phyloP scores from a whole-genome alignment of 257 asterid species.

The Scutellaria minor region DNA sequence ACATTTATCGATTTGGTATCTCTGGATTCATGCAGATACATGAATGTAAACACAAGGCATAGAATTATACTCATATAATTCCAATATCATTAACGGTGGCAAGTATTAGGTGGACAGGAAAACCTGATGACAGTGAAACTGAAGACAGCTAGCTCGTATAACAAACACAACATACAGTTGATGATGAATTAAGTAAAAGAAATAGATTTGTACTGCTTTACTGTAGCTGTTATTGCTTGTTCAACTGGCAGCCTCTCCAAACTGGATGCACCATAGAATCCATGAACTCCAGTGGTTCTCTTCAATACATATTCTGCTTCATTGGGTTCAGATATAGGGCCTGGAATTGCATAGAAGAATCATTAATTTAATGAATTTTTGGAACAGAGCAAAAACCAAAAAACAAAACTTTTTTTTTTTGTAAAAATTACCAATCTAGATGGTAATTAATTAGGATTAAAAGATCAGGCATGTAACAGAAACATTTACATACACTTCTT shows the following conservation, averaged over 20 bases:
- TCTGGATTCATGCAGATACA: not conserved
- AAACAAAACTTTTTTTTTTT: not conserved
- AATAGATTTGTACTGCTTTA: constrained; percentile 79
- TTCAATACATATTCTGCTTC: constrained; percentile 88
- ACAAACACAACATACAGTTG: not conserved
- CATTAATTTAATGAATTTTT: not conserved
- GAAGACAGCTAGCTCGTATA: not conserved
- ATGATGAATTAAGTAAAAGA: constrained; percentile 45
- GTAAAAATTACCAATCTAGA: not conserved
- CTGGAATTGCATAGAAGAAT: constrained; percentile 46
- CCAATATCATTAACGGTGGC: not conserved
- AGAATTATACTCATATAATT: constrained; percentile 12
- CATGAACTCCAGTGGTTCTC: constrained; percentile 88
- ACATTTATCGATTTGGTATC: not conserved
- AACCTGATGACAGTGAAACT: not conserved
- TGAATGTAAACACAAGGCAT: not conserved
- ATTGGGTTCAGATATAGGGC: constrained; percentile 80
- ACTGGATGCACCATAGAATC: constrained; percentile 96
- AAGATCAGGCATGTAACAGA: not conserved
- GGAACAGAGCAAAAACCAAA: not conserved
- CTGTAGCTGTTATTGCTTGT: constrained; percentile 79
- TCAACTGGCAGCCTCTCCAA: constrained; percentile 97
- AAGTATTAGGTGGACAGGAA: not conserved
- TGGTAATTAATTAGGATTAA: not conserved
- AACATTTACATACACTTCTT: not conserved